A percentile compares a stretch with the other conserved stretches of the same genome.
These are phyloP conservation scores for Pseudocercospora cruenta DNA, from an alignment of 2,329 filamentous ascomycete species.

Conservation along the genomic window DNA sequence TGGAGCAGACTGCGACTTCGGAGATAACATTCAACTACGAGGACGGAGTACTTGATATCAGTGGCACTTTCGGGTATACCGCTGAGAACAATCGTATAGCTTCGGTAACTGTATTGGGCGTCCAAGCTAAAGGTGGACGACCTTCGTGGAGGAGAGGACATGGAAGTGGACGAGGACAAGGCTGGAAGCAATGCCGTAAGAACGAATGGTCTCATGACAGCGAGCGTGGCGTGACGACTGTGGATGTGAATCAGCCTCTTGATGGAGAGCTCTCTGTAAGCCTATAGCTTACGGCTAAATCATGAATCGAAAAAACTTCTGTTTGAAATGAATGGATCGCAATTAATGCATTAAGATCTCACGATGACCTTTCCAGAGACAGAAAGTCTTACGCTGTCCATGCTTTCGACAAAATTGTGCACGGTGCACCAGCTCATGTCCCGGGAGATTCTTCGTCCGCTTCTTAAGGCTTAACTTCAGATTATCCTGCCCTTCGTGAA, in stretches of 20 bases:
- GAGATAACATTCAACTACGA: conserved; percentile 64
- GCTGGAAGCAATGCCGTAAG: conserved; percentile 8
- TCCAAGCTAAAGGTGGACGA: background rate
- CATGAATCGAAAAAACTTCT: background rate
- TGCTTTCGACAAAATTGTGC: background rate
- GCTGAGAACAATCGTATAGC: conserved; percentile 12
- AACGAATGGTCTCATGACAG: conserved; percentile 10
- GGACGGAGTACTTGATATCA: conserved; percentile 41
- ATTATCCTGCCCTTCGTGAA: background rate
- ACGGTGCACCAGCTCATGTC: background rate
- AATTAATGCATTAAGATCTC: too few species aligned
- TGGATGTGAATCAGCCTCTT: conserved; percentile 13
- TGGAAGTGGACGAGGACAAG: background rate
- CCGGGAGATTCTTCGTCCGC: background rate
- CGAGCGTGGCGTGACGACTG: conserved; percentile 10
- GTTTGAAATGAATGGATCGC: too few species aligned
- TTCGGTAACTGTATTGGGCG: conserved; percentile 16
- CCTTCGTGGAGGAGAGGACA: conserved; percentile 12
- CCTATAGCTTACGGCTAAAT: background rate
- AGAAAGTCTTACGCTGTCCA: background rate
- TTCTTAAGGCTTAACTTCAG: background rate
- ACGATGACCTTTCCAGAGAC: background rate
- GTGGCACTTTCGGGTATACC: conserved; percentile 19
- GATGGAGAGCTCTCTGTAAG: conserved; percentile 16
- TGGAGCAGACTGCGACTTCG: conserved; percentile 61